phyloP scores from a whole-genome alignment of 768 basidiomycete genomes.

The Rhodocollybia butyracea region DNA sequence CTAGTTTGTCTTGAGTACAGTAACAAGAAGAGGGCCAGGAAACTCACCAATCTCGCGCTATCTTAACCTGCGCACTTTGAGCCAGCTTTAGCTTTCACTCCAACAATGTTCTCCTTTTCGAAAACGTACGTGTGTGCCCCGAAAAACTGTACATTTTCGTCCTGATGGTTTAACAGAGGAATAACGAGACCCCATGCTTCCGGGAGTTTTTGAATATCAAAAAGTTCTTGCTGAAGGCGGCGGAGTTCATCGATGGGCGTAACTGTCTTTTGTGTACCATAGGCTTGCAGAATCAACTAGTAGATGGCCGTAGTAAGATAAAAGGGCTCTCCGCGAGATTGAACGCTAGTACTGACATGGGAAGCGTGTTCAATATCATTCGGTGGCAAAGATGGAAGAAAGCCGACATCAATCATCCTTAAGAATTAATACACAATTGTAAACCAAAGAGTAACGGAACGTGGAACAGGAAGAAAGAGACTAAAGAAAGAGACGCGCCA shows the following conservation, averaged over 20 bases:
- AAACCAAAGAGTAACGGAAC: background rate
- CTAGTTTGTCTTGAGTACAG: constrained; percentile 31
- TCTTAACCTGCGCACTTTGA: constrained; percentile 74
- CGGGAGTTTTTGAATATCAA: constrained; percentile 69
- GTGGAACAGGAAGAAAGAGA: background rate
- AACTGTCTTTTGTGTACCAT: constrained; percentile 44
- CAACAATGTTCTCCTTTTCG: background rate
- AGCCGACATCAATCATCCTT: constrained; percentile 29
- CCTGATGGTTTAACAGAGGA: constrained; percentile 66
- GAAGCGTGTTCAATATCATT: constrained; percentile 56
- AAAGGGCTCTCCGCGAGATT: constrained; percentile 11
- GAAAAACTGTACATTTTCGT: constrained; percentile 90
- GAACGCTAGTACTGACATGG: constrained; percentile 43
- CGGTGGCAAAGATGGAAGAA: constrained; percentile 51
- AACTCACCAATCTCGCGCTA: constrained; percentile 84
- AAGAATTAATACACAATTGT: too few species aligned
- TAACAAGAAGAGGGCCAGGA: background rate
- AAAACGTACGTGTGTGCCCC: constrained; percentile 75
- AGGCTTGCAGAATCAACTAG: constrained; percentile 72
- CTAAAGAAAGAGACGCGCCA: constrained; percentile 19
- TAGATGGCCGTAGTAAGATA: constrained; percentile 10
- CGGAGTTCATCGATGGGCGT: constrained; percentile 59
- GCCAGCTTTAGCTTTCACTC: background rate
- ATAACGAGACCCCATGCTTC: constrained; percentile 86
- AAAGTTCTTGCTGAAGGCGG: constrained; percentile 66